Percentiles rank a stretch among this genome's conserved stretches.
Evolutionary conservation across 129 eudicot genomes (phyloP).

Genomic region (Mikania micrantha): DNA sequence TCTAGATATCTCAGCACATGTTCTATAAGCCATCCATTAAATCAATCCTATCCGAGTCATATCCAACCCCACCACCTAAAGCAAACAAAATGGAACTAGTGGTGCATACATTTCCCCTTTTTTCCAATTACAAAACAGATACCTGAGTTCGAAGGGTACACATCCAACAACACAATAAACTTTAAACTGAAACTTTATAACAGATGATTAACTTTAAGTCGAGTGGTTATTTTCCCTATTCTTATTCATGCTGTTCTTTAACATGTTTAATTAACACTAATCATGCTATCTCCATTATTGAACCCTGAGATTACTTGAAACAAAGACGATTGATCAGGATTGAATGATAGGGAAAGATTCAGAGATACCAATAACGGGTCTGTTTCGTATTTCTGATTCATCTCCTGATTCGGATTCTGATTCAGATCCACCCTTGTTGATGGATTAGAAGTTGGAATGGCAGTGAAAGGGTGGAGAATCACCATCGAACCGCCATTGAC

Average conservation of each 20-base stretch:
- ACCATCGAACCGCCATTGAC: no score
- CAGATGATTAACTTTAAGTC: slow-evolving; percentile 24
- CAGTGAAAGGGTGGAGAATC: no score
- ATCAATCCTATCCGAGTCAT: slow-evolving; percentile 8
- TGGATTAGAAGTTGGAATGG: slow-evolving; percentile 11
- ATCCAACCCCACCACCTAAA: slow-evolving; percentile 1
- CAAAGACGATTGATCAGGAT: slow-evolving; percentile 15
- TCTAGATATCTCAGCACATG: slow-evolving; percentile 13
- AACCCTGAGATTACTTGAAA: slow-evolving; percentile 22
- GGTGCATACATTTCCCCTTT: neutral
- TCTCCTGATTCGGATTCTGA: no score
- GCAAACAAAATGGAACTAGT: slow-evolving; percentile 7
- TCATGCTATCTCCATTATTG: slow-evolving; percentile 28
- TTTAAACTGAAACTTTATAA: slow-evolving; percentile 13
- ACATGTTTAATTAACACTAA: slow-evolving; percentile 30
- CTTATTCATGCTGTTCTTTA: slow-evolving; percentile 5
- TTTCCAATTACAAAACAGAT: slow-evolving; percentile 12
- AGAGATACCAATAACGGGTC: slow-evolving; percentile 23
- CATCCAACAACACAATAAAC: slow-evolving; percentile 6
- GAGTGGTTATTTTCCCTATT: slow-evolving; percentile 31
- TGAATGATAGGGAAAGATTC: slow-evolving; percentile 32
- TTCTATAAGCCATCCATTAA: slow-evolving; percentile 9
- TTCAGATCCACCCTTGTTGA: slow-evolving; percentile 28
- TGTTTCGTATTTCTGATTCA: slow-evolving; percentile 20
- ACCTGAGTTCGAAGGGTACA: slow-evolving; percentile 4